phyloP scores from a whole-genome alignment of 805 yeast species.

The Spencermartinsiella europaea region DNA sequence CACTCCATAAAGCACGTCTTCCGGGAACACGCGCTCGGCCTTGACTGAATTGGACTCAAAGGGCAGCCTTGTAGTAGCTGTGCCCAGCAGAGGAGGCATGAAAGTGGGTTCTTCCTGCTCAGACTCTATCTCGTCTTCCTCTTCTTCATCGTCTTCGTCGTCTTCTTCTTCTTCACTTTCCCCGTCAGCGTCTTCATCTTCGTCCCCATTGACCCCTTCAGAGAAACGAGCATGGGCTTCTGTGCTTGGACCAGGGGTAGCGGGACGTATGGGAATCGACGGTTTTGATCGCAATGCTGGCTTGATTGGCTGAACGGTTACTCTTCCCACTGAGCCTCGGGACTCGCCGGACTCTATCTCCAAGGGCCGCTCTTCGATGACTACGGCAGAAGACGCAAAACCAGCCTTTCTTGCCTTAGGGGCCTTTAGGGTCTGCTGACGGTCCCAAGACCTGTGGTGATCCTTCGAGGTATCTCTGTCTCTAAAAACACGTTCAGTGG shows the following conservation, averaged over 20 bases:
- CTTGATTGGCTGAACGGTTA: neutral
- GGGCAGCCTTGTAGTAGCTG: slow-evolving; percentile 8
- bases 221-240: neutral
- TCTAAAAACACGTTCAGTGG: neutral
- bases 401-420: neutral
- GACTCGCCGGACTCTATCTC: no score
- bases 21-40: slow-evolving; percentile 16
- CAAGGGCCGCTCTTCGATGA: neutral
- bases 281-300: neutral
- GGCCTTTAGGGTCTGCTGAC: no score
- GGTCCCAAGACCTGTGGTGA: neutral
- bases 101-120: slow-evolving; percentile 3
- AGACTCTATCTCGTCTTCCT: neutral
- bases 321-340: neutral
- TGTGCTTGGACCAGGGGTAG: neutral
- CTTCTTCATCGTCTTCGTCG: neutral
- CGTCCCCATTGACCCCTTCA: neutral
- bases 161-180: neutral
- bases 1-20: slow-evolving; percentile 1
- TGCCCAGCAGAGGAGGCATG: slow-evolving; percentile 16
- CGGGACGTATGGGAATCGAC: neutral
- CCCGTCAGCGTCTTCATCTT: neutral
- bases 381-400: neutral
- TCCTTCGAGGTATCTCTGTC: neutral
- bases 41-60: slow-evolving; percentile 6